A percentile compares a stretch with the other conserved stretches of the same genome.
These are phyloP conservation scores for Raffaelea arxii DNA, from an alignment of 2,329 filamentous ascomycete genomes.

Conservation along the genomic window DNA sequence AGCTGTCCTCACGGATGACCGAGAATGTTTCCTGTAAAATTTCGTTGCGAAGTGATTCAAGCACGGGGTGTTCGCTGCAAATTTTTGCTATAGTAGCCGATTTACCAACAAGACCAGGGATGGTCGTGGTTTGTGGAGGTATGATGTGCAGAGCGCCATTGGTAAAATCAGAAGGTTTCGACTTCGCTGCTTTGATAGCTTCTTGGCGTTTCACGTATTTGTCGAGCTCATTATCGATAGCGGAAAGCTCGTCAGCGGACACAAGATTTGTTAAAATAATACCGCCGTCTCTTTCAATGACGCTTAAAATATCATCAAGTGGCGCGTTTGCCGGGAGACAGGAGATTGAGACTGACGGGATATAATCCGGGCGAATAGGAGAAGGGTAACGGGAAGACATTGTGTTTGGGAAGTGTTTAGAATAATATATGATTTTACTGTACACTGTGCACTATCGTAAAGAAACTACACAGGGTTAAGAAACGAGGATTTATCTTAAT, in stretches of 20 bases:
- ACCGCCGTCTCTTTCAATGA: background rate
- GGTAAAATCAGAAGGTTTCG: too few species aligned
- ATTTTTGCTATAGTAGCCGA: background rate
- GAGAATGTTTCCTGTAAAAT: too few species aligned
- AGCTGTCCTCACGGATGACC: background rate
- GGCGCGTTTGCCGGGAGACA: background rate
- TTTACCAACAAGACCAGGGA: background rate
- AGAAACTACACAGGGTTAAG: too few species aligned
- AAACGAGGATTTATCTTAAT: too few species aligned
- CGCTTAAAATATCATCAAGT: background rate
- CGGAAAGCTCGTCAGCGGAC: background rate
- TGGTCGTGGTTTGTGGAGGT: background rate
- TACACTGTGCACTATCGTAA: too few species aligned
- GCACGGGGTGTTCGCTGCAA: too few species aligned
- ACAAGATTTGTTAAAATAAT: background rate
- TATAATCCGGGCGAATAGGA: background rate
- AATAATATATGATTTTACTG: too few species aligned
- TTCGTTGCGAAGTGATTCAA: too few species aligned
- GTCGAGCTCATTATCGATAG: background rate
- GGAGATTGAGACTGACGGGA: background rate
- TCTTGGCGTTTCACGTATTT: background rate
- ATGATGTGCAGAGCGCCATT: background rate
- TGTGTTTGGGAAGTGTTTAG: too few species aligned
- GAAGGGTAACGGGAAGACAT: too few species aligned
- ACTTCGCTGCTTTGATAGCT: too few species aligned